These are phyloP conservation scores for Poronia punctata DNA, from an alignment of 495 filamentous ascomycete genomes.

Conservation along the genomic window DNA sequence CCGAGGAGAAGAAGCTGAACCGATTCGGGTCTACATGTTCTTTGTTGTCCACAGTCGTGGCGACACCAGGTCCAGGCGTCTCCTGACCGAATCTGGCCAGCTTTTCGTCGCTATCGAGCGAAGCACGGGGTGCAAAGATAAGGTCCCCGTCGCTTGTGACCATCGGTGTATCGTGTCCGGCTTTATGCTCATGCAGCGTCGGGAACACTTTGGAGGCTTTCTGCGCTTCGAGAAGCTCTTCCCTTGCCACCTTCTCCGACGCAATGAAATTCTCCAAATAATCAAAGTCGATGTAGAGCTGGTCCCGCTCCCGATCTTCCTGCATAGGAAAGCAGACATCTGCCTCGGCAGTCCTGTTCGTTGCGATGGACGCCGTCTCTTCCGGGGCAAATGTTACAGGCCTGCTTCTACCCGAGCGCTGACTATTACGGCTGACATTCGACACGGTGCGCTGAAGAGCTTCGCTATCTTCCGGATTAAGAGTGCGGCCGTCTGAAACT, in stretches of 20 bases:
- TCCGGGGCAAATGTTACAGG: constrained; percentile 36
- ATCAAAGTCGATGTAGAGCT: constrained; percentile 71
- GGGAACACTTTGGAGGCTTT: constrained; percentile 49
- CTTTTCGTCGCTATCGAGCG: constrained; percentile 31
- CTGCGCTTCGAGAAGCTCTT: constrained; percentile 26
- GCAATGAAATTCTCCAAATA: constrained; percentile 76
- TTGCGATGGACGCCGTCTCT: constrained; percentile 42
- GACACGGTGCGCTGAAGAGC: constrained; percentile 68
- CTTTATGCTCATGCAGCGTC: constrained; percentile 42
- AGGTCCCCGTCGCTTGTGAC: constrained; percentile 45
- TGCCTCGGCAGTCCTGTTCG: constrained; percentile 58
- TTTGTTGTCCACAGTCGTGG: constrained; percentile 13
- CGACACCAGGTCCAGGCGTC: constrained; percentile 8
- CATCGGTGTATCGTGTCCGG: constrained; percentile 13
- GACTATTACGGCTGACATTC: constrained; percentile 51
- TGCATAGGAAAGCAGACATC: constrained; percentile 78
- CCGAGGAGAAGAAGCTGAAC: constrained; percentile 94
- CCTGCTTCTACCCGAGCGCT: constrained; percentile 33
- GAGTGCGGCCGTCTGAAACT: constrained; percentile 32
- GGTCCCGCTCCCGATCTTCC: constrained; percentile 36
- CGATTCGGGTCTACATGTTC: constrained; percentile 54
- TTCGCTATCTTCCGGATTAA: constrained; percentile 49
- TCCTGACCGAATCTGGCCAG: constrained; percentile 7
- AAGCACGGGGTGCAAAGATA: constrained; percentile 36
- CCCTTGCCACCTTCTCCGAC: constrained; percentile 44